Percentiles rank a stretch among this genome's conserved stretches.
Evolutionary conservation across 495 filamentous ascomycete genomes (phyloP).

Genomic region (Talaromyces borbonicus): DNA sequence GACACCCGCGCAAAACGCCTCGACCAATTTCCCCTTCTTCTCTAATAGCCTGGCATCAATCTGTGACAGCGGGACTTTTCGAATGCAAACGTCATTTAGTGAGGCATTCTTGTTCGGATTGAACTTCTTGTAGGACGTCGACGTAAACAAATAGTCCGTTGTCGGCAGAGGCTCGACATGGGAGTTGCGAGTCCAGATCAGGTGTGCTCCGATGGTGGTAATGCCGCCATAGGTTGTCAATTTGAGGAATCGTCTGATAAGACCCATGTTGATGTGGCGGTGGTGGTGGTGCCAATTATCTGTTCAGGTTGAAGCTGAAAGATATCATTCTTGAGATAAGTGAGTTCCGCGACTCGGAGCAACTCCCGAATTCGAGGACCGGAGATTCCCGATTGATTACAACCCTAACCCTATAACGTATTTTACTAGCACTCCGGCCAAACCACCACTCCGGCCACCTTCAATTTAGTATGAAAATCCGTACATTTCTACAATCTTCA

Average conservation of each 20-base stretch:
- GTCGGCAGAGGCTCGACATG: constrained; percentile 38
- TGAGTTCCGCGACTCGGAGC: background rate
- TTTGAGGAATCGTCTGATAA: constrained; percentile 35
- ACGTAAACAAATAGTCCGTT: constrained; percentile 52
- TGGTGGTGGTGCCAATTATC: background rate
- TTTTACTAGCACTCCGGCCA: too few species aligned
- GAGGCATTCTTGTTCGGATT: constrained; percentile 55
- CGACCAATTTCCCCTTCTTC: constrained; percentile 46
- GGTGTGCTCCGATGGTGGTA: constrained; percentile 34
- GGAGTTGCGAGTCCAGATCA: constrained; percentile 34
- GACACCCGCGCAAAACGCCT: constrained; percentile 55
- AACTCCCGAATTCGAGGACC: background rate
- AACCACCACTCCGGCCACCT: too few species aligned
- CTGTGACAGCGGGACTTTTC: constrained; percentile 49
- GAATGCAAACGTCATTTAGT: constrained; percentile 51
- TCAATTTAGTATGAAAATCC: too few species aligned
- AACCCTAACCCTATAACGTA: too few species aligned
- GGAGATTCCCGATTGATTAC: background rate
- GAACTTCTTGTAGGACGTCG: constrained; percentile 41
- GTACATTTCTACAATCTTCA: too few species aligned
- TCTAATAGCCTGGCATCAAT: constrained; percentile 56
- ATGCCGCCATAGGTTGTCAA: constrained; percentile 30
- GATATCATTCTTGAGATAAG: too few species aligned
- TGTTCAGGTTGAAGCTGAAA: too few species aligned
- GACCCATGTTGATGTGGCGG: constrained; percentile 31